Evolutionary conservation across 257 asterid genomes (phyloP), one percentile per base, ranked within the genome.

Genomic region (Plantago elongata): DNA sequence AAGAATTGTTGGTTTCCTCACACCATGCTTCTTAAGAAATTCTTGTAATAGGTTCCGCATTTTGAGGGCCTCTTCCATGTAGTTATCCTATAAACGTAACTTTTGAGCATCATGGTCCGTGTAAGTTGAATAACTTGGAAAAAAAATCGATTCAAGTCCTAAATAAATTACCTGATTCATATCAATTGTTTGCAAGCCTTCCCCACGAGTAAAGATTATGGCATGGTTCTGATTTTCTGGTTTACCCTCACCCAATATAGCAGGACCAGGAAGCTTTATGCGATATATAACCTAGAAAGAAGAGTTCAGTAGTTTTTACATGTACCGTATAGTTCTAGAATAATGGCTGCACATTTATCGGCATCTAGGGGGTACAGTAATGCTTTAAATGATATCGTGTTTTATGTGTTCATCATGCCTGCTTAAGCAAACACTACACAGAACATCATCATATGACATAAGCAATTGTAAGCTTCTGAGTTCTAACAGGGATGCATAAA

Each of bases 211-310:
- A 73, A 90, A 90, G 74, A 90, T 87, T 61, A 90, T 90, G 46
- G 97, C 96, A 78, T 90, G 97, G 76, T 90, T 90, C 77, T 90
- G 97, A 74, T 90, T 90, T 74, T 90, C 97, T 40, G 97, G 97
- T 80, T 90, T 90, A 68, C 98, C 98, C 78, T 88, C 98, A 50
- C 98, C 98, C 71, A 90, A 70, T 67, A 88, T 80, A 62, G 98
- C 90, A 14, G 83, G 82, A 37, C 98, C 98, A 0, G 98, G 98
- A 60, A 90, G 93, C 64, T 88, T 90, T 76, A 90, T 90, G 49
- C 89, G 83, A 82, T 90, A 90, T 67, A 90, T 87, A 66, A 83
- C 98, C 96, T 90, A 70, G 30, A 17, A 69, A 43, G 58, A 43
- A 54, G 9, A 27, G 14, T 40, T 52, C 45, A 14, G 55, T 44